These are phyloP conservation scores for Colletotrichum sp. DNA, from an alignment of 2,329 filamentous ascomycete genomes.

Conservation along the genomic window DNA sequence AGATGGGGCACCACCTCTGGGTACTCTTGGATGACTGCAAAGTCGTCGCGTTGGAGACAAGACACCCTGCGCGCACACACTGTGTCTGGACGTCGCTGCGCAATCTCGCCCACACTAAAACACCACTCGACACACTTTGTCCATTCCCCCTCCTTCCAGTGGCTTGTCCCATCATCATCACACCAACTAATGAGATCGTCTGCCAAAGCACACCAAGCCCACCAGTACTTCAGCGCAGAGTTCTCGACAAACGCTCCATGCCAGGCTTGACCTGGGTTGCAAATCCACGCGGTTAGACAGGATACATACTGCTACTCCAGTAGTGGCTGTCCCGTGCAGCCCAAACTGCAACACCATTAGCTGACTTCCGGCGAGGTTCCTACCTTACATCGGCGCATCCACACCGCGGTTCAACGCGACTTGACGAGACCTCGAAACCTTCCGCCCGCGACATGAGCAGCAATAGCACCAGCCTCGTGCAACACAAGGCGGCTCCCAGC, in stretches of 20 bases:
- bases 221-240: neutral
- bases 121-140: constrained; percentile 19
- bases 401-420: neutral
- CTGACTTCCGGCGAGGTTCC: neutral
- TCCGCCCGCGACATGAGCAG: neutral
- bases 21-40: neutral
- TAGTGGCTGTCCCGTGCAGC: constrained; percentile 1
- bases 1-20: neutral
- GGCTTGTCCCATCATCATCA: constrained; percentile 19
- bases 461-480: neutral
- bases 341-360: constrained; percentile 10
- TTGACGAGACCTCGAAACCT: neutral
- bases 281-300: constrained; percentile 8
- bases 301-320: neutral
- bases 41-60: neutral
- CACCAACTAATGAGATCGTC: neutral
- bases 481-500: neutral
- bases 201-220: neutral
- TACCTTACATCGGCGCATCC: neutral
- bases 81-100: constrained; percentile 6
- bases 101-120: constrained; percentile 20
- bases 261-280: constrained; percentile 12
- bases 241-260: constrained; percentile 9
- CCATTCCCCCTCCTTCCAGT: constrained; percentile 16
- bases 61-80: neutral